Conservation (phyloP, 345 rosid species). For the Physaria fendleri region DNA sequence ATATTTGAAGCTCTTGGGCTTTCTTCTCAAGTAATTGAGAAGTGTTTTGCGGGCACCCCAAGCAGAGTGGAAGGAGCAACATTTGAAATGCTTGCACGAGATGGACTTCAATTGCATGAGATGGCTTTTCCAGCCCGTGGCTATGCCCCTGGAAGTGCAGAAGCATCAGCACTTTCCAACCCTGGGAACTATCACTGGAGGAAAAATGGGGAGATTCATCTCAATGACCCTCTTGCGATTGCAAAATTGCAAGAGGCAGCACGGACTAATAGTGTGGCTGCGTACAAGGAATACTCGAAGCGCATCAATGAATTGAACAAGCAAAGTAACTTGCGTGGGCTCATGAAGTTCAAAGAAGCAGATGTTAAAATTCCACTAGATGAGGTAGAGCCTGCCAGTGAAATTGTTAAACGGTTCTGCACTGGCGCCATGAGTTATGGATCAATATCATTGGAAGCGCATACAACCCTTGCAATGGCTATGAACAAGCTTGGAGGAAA, state of each 20-base stretch:
- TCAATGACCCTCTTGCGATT: constrained; percentile 96
- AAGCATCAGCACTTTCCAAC: constrained; percentile 81
- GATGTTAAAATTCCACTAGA: constrained; percentile 62
- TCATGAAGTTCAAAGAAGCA: constrained; percentile 72
- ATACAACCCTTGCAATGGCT: constrained; percentile 75
- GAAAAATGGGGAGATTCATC: constrained; percentile 92
- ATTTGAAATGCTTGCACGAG: constrained; percentile 93
- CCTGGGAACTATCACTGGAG: constrained; percentile 99
- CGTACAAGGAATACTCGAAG: constrained; percentile 88
- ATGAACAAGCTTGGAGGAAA: constrained; percentile 96
- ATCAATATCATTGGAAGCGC: constrained; percentile 96
- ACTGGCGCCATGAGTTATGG: constrained; percentile 99
- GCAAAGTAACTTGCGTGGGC: constrained; percentile 86
- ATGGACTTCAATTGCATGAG: constrained; percentile 78
- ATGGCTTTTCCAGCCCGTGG: constrained; percentile 73
- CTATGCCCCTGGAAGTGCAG: constrained; percentile 92
- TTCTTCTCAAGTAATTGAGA: constrained; percentile 90
- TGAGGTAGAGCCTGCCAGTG: constrained; percentile 94
- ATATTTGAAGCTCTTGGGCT: constrained; percentile 98
- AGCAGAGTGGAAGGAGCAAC: constrained; percentile 99
- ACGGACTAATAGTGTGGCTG: constrained; percentile 80
- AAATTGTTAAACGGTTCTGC: constrained; percentile 94
- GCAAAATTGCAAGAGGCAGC: constrained; percentile 97
- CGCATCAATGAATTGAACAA: constrained; percentile 89
- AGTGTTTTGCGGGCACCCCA: constrained; percentile 98